A percentile compares a stretch with the other conserved stretches of the same genome.
These are phyloP conservation scores for Talaromyces rugulosus DNA, from an alignment of 2,329 filamentous ascomycete species.

Conservation along the genomic window DNA sequence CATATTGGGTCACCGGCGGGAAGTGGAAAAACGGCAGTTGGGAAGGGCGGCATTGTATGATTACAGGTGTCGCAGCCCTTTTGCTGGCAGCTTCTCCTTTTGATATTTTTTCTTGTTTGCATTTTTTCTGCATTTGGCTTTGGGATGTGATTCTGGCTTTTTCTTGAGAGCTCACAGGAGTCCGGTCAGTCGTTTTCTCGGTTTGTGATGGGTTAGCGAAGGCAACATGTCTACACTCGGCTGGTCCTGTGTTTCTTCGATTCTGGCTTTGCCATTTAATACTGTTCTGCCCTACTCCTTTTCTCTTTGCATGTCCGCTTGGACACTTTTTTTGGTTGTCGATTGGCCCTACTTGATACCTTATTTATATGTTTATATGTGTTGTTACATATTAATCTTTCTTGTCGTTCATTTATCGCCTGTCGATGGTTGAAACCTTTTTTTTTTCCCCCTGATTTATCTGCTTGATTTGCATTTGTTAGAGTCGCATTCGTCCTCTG, in stretches of 20 bases:
- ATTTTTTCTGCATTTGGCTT: constrained; percentile 26
- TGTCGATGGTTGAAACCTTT: constrained; percentile 4
- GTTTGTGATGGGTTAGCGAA: constrained; percentile 32
- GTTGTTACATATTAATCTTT: constrained; percentile 15
- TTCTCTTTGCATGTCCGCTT: constrained; percentile 28
- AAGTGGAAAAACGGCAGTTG: constrained; percentile 26
- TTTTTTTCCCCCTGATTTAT: constrained; percentile 12
- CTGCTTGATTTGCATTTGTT: constrained; percentile 14
- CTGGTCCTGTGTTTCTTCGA: constrained; percentile 43
- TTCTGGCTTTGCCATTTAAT: constrained; percentile 37
- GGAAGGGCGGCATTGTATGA: constrained; percentile 30
- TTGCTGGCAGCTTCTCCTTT: constrained; percentile 27
- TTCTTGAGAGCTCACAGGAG: constrained; percentile 39
- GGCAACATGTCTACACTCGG: constrained; percentile 40
- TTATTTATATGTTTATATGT: constrained; percentile 29
- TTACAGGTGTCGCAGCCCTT: constrained; percentile 24
- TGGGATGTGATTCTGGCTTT: constrained; percentile 17
- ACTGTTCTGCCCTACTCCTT: constrained; percentile 25
- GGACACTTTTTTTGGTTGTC: constrained; percentile 13
- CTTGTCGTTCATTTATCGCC: background rate
- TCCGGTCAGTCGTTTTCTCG: constrained; percentile 40
- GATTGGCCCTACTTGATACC: constrained; percentile 19
- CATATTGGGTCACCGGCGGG: constrained; percentile 36
- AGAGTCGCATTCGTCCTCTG: constrained; percentile 13
- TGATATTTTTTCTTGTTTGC: constrained; percentile 22